A percentile compares a stretch with the other conserved stretches of the same genome.
These are phyloP conservation scores for Exophiala dermatitidis DNA, from an alignment of 2,329 filamentous ascomycete genomes.

Conservation along the genomic window DNA sequence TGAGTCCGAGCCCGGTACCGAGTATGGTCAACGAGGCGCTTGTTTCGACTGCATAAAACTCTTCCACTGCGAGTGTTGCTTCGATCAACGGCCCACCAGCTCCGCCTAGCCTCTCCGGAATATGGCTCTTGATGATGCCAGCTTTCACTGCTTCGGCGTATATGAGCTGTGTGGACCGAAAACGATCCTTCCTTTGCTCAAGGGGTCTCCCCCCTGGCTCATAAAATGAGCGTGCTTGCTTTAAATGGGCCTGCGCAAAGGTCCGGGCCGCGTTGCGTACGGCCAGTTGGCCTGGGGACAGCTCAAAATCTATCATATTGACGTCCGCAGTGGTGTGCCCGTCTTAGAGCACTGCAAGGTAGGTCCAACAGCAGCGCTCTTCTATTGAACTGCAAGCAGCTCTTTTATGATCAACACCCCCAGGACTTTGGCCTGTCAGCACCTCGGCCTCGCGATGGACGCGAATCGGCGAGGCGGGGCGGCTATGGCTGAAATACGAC, in stretches of 20 bases:
- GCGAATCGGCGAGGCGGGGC: too few species aligned
- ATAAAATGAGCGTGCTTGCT: conserved; percentile 14
- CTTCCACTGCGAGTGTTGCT: conserved; percentile 46
- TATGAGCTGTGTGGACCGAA: conserved; percentile 43
- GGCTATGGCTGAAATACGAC: too few species aligned
- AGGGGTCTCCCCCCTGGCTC: conserved; percentile 13
- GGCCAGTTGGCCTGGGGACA: conserved; percentile 14
- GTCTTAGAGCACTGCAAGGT: too few species aligned
- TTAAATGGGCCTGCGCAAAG: conserved; percentile 13
- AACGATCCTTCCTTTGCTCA: conserved; percentile 35
- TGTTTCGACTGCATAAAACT: conserved; percentile 48
- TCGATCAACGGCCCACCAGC: conserved; percentile 41
- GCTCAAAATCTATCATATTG: conserved; percentile 17
- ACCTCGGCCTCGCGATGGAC: too few species aligned
- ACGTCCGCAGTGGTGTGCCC: background rate
- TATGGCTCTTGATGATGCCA: conserved; percentile 44
- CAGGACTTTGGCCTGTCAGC: too few species aligned
- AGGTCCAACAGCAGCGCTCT: too few species aligned
- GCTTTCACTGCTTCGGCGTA: conserved; percentile 40
- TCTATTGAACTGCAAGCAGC: too few species aligned
- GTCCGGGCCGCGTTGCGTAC: conserved; percentile 10
- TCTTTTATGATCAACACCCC: too few species aligned
- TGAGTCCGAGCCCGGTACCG: conserved; percentile 47
- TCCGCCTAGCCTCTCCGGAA: conserved; percentile 44
- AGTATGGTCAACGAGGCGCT: conserved; percentile 46